Percentiles rank a stretch among this genome's conserved stretches.
Evolutionary conservation across 2,329 filamentous ascomycete species (phyloP).

Genomic region (Trichoderma lentiforme): DNA sequence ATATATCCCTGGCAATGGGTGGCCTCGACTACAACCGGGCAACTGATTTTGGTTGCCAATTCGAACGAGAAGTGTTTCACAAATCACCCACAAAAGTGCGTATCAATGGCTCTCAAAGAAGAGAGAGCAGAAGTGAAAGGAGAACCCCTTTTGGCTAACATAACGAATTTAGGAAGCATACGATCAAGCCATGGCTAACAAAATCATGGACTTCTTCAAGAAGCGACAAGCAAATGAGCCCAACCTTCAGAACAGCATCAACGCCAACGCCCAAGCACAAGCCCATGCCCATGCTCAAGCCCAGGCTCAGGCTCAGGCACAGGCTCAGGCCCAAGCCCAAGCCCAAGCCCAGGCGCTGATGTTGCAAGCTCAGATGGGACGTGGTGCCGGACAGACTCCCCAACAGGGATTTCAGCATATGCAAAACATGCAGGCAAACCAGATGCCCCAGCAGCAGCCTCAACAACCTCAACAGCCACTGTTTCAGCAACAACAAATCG

Average conservation of each 20-base stretch:
- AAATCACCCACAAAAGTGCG: constrained; percentile 49
- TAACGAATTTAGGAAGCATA: constrained; percentile 43
- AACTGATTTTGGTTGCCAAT: constrained; percentile 41
- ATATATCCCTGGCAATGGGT: constrained; percentile 46
- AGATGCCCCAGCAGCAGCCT: constrained; percentile 25
- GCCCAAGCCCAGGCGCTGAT: constrained; percentile 41
- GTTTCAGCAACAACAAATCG: constrained; percentile 32
- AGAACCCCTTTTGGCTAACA: background rate
- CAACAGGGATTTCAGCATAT: constrained; percentile 57
- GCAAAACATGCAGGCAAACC: constrained; percentile 48
- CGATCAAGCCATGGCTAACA: constrained; percentile 45
- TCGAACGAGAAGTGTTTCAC: constrained; percentile 48
- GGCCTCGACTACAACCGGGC: constrained; percentile 40
- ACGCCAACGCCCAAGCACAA: constrained; percentile 40
- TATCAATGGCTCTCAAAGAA: background rate
- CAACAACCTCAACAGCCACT: constrained; percentile 25
- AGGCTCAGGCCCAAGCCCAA: constrained; percentile 38
- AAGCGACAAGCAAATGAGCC: constrained; percentile 51
- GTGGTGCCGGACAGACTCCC: constrained; percentile 47
- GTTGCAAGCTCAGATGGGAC: constrained; percentile 52
- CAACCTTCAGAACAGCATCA: constrained; percentile 49
- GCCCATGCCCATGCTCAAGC: constrained; percentile 39
- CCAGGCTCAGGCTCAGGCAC: constrained; percentile 35
- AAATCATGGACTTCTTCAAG: constrained; percentile 47
- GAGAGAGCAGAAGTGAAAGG: background rate